A percentile compares a stretch with the other conserved stretches of the same genome.
Conservation (phyloP, 805 yeast species). For the Scheffersomyces amazonensis region DNA sequence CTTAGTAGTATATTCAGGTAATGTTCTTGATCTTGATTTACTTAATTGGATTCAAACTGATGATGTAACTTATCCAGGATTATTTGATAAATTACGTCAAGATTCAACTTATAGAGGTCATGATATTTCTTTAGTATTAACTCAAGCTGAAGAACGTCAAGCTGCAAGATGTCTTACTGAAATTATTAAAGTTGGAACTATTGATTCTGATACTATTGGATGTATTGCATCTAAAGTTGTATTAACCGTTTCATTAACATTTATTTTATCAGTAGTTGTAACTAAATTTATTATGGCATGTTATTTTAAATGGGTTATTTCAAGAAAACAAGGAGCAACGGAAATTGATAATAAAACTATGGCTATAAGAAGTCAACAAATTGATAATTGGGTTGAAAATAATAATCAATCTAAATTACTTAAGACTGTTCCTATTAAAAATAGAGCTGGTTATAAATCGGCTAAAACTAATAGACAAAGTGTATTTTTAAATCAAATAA, state of each 20-base stretch:
- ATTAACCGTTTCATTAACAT: conserved; percentile 73
- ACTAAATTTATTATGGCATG: conserved; percentile 82
- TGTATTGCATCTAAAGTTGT: conserved; percentile 90
- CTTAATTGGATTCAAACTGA: conserved; percentile 70
- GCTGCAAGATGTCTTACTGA: conserved; percentile 83
- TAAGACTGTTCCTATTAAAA: conserved; percentile 46
- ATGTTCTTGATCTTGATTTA: conserved; percentile 77
- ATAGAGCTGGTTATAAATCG: conserved; percentile 48
- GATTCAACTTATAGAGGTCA: conserved; percentile 62
- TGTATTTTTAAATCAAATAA: conserved; percentile 36
- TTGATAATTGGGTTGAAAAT: conserved; percentile 86
- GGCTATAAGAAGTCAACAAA: conserved; percentile 60
- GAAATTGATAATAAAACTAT: conserved; percentile 55
- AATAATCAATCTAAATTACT: conserved; percentile 49
- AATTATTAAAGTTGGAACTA: conserved; percentile 81
- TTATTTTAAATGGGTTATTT: conserved; percentile 81
- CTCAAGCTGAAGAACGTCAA: conserved; percentile 62
- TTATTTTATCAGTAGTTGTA: conserved; percentile 77
- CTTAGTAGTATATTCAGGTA: conserved; percentile 85
- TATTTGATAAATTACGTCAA: conserved; percentile 62
- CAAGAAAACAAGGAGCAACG: conserved; percentile 75
- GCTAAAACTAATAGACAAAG: conserved; percentile 37
- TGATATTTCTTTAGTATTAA: conserved; percentile 74
- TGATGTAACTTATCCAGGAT: conserved; percentile 68
- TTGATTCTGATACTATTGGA: conserved; percentile 88